phyloP scores from a whole-genome alignment of 1,139 yeast species.

The Taphrina sp. region DNA sequence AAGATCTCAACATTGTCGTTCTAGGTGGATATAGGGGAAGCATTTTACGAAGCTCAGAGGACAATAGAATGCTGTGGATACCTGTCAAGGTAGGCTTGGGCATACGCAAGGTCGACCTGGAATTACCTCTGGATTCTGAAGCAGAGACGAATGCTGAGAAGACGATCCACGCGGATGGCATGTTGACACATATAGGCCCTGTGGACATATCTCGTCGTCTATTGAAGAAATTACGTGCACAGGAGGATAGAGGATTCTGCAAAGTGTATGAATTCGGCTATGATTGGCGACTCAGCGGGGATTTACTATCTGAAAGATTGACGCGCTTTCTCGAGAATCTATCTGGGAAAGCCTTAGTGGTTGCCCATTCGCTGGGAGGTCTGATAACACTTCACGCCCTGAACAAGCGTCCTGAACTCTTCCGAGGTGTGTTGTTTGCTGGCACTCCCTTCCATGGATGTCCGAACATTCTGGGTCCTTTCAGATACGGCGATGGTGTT shows the following conservation, averaged over 20 bases:
- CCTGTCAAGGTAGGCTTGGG: slow-evolving; percentile 84
- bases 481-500: slow-evolving; percentile 77
- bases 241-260: slow-evolving; percentile 46
- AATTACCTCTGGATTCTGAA: slow-evolving; percentile 67
- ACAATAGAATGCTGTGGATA: slow-evolving; percentile 74
- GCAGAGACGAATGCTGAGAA: slow-evolving; percentile 56
- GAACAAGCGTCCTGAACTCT: slow-evolving; percentile 62
- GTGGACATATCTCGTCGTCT: slow-evolving; percentile 70
- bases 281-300: slow-evolving; percentile 83
- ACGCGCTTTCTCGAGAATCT: slow-evolving; percentile 51
- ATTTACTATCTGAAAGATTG: slow-evolving; percentile 54
- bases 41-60: slow-evolving; percentile 63
- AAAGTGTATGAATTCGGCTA: slow-evolving; percentile 75
- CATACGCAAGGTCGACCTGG: slow-evolving; percentile 58
- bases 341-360: slow-evolving; percentile 52
- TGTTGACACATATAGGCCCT: slow-evolving; percentile 81
- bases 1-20: slow-evolving; percentile 68
- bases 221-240: slow-evolving; percentile 17
- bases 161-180: slow-evolving; percentile 67
- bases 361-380: slow-evolving; percentile 96
- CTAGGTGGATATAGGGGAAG: slow-evolving; percentile 90
- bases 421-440: slow-evolving; percentile 72
- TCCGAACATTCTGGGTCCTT: slow-evolving; percentile 80
- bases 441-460: slow-evolving; percentile 78
- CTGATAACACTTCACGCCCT: slow-evolving; percentile 75